Evolutionary conservation across 306 rosid species (phyloP), one percentile per base, ranked within the genome.

Genomic region (Trifolium pratense): DNA sequence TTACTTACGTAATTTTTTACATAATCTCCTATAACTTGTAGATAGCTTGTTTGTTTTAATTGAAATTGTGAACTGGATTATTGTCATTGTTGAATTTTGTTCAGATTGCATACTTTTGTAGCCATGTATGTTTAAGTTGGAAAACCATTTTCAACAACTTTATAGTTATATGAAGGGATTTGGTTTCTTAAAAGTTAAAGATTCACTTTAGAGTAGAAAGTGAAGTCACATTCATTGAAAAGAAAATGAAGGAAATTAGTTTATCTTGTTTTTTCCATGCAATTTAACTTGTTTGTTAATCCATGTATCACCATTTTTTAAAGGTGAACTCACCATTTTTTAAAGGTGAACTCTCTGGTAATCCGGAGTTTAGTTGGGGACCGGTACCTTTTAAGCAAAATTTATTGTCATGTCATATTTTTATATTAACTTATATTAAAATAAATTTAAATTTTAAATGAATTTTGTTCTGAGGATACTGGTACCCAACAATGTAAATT

Each of bases 1-100:
- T 60, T 43, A 73, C 32, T 76, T 78, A 31, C 66, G n/a, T 26
- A 0, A 6, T 46, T 42, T 82, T 57, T 49, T 59, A 71, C 63
- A 31, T 70, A 40, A 66, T 66, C 61, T 55, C 43, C 43, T 68
- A 43, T 73, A 63, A 75, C 81, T 43, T 80, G 84, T 79, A 81
- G 85, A 85, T 86, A 82, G 81, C 67, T 26, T 43, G 83, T 65
- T 40, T 72, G 40, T 70, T 80, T 70, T 58, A 37, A 80, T 72
- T 71, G 72, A 65, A 55, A 40, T 18, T 75, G 39, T 52, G 77
- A 36, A 36, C 34, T 29, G 5, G 40, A 31, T 53, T 70, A 36
- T 70, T 12, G 0, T n/a, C 21, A 51, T n/a, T 60, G 64, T 25
- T 69, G 53, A 20, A 72, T 71, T n/a, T n/a, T n/a, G n/a, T n/a